Percentiles rank a stretch among this genome's conserved stretches.
These are phyloP conservation scores for Leptographium radiaticola DNA, from an alignment of 2,329 filamentous ascomycete genomes.

Conservation along the genomic window DNA sequence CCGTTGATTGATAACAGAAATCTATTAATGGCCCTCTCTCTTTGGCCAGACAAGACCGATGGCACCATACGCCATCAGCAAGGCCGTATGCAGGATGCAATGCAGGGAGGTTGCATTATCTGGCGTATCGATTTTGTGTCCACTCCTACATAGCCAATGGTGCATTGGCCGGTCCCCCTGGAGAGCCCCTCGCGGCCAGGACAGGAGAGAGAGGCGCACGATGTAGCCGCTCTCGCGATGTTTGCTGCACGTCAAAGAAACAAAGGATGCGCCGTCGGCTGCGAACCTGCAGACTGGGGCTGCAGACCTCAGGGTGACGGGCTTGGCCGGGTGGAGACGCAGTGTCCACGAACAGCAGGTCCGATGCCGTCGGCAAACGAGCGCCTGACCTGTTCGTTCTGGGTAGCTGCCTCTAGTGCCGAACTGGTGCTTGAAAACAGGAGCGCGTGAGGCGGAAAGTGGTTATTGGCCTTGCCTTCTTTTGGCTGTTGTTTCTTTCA, in stretches of 20 bases:
- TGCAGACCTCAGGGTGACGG: background rate
- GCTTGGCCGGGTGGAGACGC: background rate
- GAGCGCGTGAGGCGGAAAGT: background rate
- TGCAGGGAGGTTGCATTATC: background rate
- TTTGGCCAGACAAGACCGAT: background rate
- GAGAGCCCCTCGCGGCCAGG: too few relatives aligned
- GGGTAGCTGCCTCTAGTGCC: background rate
- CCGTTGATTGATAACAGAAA: too few relatives aligned
- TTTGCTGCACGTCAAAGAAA: too few relatives aligned
- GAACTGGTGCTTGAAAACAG: background rate
- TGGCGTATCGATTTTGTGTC: background rate
- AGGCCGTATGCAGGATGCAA: background rate
- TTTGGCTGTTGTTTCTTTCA: background rate
- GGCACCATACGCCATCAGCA: background rate
- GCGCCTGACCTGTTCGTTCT: background rate
- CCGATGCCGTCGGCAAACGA: background rate
- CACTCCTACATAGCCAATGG: background rate
- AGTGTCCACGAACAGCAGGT: background rate
- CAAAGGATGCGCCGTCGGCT: too few relatives aligned
- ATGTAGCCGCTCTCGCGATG: too few relatives aligned
- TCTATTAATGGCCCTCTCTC: background rate
- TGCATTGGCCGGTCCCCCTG: background rate
- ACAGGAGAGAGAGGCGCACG: too few relatives aligned
- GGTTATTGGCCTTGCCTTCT: background rate
- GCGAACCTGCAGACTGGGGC: background rate